A percentile compares a stretch with the other conserved stretches of the same genome.
These are phyloP conservation scores for Byssothecium circinans DNA, from an alignment of 2,329 filamentous ascomycete species.

Conservation along the genomic window DNA sequence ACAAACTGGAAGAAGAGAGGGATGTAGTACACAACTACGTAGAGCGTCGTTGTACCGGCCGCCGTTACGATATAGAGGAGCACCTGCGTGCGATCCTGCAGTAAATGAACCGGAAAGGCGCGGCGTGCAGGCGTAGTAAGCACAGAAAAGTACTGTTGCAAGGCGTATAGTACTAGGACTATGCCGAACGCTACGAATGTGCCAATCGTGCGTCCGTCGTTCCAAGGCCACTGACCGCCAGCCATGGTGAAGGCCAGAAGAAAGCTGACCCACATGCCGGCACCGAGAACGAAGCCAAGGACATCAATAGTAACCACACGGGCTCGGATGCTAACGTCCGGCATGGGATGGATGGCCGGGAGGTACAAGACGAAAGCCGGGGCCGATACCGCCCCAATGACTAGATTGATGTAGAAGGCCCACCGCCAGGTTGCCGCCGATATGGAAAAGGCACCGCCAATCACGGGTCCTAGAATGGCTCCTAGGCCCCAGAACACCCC, in stretches of 20 bases:
- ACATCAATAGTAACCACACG: background rate
- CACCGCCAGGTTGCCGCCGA: constrained; percentile 4
- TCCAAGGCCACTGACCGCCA: constrained; percentile 54
- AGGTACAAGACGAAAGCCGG: background rate
- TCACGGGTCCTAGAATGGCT: constrained; percentile 48
- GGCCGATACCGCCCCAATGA: background rate
- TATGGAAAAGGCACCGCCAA: constrained; percentile 49
- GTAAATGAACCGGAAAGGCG: no score
- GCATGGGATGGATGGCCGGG: background rate
- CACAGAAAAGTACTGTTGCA: constrained; percentile 51
- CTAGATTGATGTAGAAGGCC: constrained; percentile 1
- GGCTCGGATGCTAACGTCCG: background rate
- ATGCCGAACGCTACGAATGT: constrained; percentile 52
- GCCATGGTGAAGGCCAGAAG: constrained; percentile 57
- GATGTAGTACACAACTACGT: no score
- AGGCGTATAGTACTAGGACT: constrained; percentile 45
- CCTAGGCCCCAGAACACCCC: constrained; percentile 49
- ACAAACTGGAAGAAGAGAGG: no score
- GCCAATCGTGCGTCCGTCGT: constrained; percentile 47
- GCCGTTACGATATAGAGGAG: no score
- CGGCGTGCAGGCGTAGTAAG: constrained; percentile 38
- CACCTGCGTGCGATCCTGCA: no score
- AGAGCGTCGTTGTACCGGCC: no score
- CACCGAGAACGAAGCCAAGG: background rate
- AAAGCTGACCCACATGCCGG: constrained; percentile 14